Evolutionary conservation across 257 asterid genomes (phyloP), one percentile per base, ranked within the genome.

Genomic region (Petunia secreta): DNA sequence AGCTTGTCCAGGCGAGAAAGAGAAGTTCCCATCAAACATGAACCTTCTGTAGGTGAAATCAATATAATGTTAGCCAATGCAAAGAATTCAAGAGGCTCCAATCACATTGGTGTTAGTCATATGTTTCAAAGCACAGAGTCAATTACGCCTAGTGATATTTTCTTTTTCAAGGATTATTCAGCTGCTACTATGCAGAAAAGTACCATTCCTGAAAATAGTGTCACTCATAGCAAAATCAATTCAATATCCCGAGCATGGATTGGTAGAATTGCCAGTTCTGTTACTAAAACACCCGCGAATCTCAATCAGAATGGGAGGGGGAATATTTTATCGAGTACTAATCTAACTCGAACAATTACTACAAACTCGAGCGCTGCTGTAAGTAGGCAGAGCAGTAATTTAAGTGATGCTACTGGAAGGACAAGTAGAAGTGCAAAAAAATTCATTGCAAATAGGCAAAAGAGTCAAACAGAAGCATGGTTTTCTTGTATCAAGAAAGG

Each of bases 401-500:
- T 89, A 50, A 91, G 92, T 50, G 13, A 16, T 16, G 64, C 38
- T 59, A 59, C 11, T 16, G 87, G 88, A 7, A 88, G 91, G 83
- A 89, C 97, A 34, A 86, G 66, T 69, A 91, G 75, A 1, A 91
- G 92, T 58, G 81, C 89, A 0, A 85, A 80, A 37, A 91, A 89
- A 46, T 93, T 91, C 39, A 66, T 83, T 1, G 88, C 85, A 0
- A 90, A 83, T 82, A 82, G 93, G 62, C 75, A 84, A 63, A 89
- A 86, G 86, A 87, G 79, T 74, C 94, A 87, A 40, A 58, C 82
- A 14, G 95, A 90, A 6, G 83, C 89, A 14, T 90, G 95, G 93
- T 90, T 90, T 71, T 82, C 90, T 43, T 93, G 98, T 87, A 89
- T 93, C 78, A 93, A 86, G 87, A 90, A 78, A 50, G 97, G 93